Conservation (phyloP, 2,329 filamentous ascomycete species). For the Aspergillus sp. region DNA sequence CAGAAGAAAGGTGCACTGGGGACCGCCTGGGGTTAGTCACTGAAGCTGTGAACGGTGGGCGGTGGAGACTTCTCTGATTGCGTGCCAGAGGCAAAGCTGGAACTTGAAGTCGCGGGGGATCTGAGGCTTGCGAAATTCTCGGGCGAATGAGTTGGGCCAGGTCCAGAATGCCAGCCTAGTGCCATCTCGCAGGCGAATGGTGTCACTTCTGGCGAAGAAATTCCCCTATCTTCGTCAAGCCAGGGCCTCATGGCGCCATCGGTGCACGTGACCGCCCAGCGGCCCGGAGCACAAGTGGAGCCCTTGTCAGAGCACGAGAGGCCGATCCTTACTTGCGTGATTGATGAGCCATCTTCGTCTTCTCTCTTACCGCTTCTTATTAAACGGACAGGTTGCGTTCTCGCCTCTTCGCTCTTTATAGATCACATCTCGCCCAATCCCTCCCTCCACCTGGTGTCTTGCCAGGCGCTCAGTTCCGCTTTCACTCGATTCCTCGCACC, state of each 20-base stretch:
- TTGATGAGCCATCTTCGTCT: constrained; percentile 10
- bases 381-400: not conserved
- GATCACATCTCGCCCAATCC: not conserved
- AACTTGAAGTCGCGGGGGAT: not conserved
- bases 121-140: not conserved
- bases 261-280: constrained; percentile 19
- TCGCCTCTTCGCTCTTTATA: not conserved
- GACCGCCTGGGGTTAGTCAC: not conserved
- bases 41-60: not conserved
- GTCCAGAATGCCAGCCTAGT: not conserved
- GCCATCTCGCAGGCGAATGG: constrained; percentile 17
- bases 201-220: constrained; percentile 1
- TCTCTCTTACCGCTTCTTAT: not conserved
- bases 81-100: not conserved
- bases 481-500: not conserved
- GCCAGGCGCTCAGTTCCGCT: not conserved
- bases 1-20: not conserved
- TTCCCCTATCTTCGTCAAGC: constrained; percentile 14
- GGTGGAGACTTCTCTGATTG: not conserved
- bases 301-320: constrained; percentile 12
- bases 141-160: not conserved
- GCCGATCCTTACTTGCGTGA: constrained; percentile 20
- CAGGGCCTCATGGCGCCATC: constrained; percentile 21
- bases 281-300: constrained; percentile 1
- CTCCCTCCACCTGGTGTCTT: no score